A percentile compares a stretch with the other conserved stretches of the same genome.
phyloP scores from a whole-genome alignment of 2,329 filamentous ascomycete genomes.

The Talaromyces verruculosus region DNA sequence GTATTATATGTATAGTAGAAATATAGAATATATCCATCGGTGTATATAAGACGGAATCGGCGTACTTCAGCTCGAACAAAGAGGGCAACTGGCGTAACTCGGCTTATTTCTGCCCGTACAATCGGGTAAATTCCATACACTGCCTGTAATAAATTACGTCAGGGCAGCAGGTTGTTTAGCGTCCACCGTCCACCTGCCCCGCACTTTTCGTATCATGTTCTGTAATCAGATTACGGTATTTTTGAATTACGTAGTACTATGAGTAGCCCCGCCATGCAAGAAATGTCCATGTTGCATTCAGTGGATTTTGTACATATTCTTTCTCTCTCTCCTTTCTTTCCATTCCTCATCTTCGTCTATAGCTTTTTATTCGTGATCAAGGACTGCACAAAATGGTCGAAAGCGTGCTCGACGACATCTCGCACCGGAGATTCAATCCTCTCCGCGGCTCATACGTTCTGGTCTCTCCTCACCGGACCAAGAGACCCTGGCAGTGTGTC shows the following conservation, averaged over 20 bases:
- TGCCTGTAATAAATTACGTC: neutral
- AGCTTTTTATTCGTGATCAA: neutral
- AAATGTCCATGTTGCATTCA: conserved; percentile 12
- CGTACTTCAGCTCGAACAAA: neutral
- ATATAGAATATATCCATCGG: neutral
- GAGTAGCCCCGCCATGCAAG: neutral
- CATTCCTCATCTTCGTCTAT: too few relatives aligned
- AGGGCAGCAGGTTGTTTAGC: neutral
- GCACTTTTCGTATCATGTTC: neutral
- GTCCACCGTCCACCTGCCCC: neutral
- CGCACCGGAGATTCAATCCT: conserved; percentile 90
- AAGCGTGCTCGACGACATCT: conserved; percentile 87
- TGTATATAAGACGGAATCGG: too few relatives aligned
- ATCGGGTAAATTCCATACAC: neutral
- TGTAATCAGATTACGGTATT: conserved; percentile 3
- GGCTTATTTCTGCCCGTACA: neutral
- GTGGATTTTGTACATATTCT: neutral
- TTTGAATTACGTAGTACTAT: too few relatives aligned
- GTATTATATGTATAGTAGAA: conserved; percentile 1
- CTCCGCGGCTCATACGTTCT: conserved; percentile 87
- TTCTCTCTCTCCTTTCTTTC: neutral
- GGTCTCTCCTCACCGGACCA: conserved; percentile 93
- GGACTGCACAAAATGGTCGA: conserved; percentile 60
- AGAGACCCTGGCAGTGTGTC: conserved; percentile 94
- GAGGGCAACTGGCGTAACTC: neutral